These are phyloP conservation scores for Vachellia collinsii DNA, from an alignment of 306 rosid species.

Conservation along the genomic window DNA sequence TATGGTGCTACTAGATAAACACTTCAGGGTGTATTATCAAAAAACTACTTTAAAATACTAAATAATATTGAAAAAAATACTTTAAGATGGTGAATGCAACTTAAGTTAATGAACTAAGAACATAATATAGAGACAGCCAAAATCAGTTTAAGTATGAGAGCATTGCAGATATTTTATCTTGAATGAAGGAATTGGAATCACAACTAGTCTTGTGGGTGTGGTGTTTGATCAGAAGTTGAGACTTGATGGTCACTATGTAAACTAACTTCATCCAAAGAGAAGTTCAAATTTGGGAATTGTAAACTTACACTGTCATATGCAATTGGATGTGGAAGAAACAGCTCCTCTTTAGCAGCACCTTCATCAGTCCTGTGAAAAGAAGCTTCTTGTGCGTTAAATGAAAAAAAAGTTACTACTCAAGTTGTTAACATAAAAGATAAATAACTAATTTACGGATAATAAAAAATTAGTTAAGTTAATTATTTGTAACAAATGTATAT, in stretches of 20 bases:
- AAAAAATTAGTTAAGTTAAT: too few relatives aligned
- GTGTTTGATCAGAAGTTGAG: too few relatives aligned
- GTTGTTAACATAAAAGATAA: too few relatives aligned
- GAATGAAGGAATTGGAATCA: background rate
- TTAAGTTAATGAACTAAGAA: too few relatives aligned
- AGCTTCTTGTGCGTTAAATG: constrained; percentile 24
- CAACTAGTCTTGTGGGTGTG: background rate
- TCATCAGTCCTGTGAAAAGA: constrained; percentile 67
- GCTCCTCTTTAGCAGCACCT: constrained; percentile 70
- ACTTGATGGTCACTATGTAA: background rate
- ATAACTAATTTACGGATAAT: too few relatives aligned
- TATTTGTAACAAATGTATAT: too few relatives aligned
- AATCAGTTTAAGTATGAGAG: background rate
- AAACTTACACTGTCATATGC: constrained; percentile 52
- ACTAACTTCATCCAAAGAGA: too few relatives aligned
- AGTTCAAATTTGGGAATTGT: constrained; percentile 21
- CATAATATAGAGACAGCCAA: background rate
- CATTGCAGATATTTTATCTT: constrained; percentile 1
- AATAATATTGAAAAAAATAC: too few relatives aligned
- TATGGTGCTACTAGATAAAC: too few relatives aligned
- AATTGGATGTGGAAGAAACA: constrained; percentile 53
- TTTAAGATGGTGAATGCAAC: too few relatives aligned
- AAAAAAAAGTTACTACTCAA: background rate
- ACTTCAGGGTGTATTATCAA: too few relatives aligned
- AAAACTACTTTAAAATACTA: too few relatives aligned